phyloP scores from a whole-genome alignment of 129 eudicot genomes.

The Flaveria robusta region DNA sequence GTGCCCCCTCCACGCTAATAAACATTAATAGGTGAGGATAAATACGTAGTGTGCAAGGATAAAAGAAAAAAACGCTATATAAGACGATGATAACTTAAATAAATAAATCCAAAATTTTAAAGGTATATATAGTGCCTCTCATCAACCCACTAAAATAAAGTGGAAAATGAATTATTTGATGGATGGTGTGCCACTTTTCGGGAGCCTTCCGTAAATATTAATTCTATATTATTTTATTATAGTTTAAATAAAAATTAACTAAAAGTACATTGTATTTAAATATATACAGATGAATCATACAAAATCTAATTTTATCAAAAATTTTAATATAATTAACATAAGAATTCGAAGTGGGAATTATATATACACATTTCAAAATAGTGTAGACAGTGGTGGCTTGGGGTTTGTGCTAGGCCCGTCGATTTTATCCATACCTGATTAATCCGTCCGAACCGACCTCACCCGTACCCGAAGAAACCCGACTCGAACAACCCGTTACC shows the following conservation, averaged over 20 bases:
- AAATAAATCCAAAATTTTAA: neutral
- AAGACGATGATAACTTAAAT: neutral
- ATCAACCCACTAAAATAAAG: conserved; percentile 27
- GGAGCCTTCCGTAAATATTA: neutral
- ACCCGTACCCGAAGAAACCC: too few relatives aligned
- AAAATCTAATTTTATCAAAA: too few relatives aligned
- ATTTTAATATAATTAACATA: too few relatives aligned
- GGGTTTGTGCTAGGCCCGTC: too few relatives aligned
- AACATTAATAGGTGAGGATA: neutral
- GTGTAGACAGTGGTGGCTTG: too few relatives aligned
- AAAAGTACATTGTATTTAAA: neutral
- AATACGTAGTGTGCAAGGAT: neutral
- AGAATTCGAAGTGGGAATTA: too few relatives aligned
- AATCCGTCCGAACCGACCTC: too few relatives aligned
- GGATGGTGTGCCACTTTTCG: conserved; percentile 22
- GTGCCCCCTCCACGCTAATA: too few relatives aligned
- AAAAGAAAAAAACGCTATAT: too few relatives aligned
- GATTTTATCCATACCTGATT: too few relatives aligned
- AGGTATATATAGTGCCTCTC: neutral
- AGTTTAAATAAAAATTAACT: neutral
- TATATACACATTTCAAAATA: too few relatives aligned
- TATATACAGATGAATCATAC: neutral
- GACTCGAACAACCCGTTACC: too few relatives aligned
- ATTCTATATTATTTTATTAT: neutral
- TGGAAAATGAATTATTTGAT: conserved; percentile 21